Conservation (phyloP, 2,329 filamentous ascomycete genomes). For the Zymoseptoria passerinii region DNA sequence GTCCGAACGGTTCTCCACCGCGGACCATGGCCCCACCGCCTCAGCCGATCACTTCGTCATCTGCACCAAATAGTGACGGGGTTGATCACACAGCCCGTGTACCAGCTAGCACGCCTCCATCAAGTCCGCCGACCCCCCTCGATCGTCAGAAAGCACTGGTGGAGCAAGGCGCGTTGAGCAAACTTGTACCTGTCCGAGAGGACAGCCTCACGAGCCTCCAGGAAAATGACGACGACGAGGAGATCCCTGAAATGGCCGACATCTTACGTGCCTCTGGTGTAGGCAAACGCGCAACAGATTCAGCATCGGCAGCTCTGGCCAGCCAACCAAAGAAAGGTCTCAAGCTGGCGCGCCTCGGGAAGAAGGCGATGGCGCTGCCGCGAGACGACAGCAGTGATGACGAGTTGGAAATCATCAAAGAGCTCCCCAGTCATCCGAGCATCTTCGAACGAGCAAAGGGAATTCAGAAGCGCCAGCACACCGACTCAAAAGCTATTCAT, state of each 20-base stretch:
- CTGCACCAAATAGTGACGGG: conserved; percentile 25
- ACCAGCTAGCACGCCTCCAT: conserved; percentile 34
- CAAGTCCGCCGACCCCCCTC: conserved; percentile 35
- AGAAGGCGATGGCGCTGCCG: conserved; percentile 15
- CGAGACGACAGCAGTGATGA: conserved; percentile 38
- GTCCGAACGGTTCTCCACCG: conserved; percentile 5
- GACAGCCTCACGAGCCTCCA: conserved; percentile 23
- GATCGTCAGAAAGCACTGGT: conserved; percentile 29
- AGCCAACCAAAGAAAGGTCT: conserved; percentile 13
- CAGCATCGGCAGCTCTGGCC: not conserved
- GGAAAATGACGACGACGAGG: conserved; percentile 17
- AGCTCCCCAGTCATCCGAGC: conserved; percentile 24
- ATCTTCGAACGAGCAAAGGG: conserved; percentile 33
- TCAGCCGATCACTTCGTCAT: conserved; percentile 18
- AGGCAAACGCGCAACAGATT: not conserved
- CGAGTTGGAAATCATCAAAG: conserved; percentile 56
- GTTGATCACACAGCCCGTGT: conserved; percentile 16
- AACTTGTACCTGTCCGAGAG: conserved; percentile 24
- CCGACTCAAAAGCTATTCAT: conserved; percentile 28
- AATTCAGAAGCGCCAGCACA: conserved; percentile 11
- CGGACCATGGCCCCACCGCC: not conserved
- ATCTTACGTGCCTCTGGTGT: not conserved
- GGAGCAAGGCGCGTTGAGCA: conserved; percentile 27
- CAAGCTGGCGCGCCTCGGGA: conserved; percentile 29
- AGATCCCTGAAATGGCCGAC: conserved; percentile 10